Evolutionary conservation across 139 green algal genomes (phyloP).

Genomic region (Pseudopediastrum boryanum): DNA sequence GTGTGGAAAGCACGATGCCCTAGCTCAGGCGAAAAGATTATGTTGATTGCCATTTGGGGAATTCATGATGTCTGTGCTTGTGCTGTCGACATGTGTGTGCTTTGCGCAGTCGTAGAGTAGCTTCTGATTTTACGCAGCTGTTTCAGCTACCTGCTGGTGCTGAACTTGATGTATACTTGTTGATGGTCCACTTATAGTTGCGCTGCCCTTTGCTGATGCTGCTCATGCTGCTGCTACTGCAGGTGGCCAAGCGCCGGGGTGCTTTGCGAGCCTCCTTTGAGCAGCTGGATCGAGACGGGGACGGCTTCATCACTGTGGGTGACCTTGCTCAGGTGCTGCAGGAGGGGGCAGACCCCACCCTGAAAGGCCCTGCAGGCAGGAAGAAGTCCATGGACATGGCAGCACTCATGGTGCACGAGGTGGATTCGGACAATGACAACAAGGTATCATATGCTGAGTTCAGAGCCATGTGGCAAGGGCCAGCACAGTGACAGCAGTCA

Average conservation of each 20-base stretch:
- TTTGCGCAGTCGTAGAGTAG: too few species aligned
- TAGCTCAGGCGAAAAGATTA: too few species aligned
- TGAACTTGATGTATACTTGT: too few species aligned
- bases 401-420: conserved; percentile 55
- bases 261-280: conserved; percentile 54
- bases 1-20: too few species aligned
- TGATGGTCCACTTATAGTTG: too few species aligned
- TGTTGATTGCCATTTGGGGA: too few species aligned
- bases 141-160: too few species aligned
- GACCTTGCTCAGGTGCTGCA: conserved; percentile 54
- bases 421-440: conserved; percentile 53
- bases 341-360: background rate
- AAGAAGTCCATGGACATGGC: conserved; percentile 40
- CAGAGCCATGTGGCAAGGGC: conserved; percentile 28
- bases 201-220: too few species aligned
- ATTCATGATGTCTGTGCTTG: too few species aligned
- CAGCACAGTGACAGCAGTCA: too few species aligned
- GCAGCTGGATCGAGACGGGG: conserved; percentile 41
- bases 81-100: too few species aligned
- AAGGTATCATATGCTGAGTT: conserved; percentile 56
- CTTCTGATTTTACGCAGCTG: too few species aligned
- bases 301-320: conserved; percentile 62
- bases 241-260: conserved; percentile 48
- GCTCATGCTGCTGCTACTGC: conserved; percentile 60
- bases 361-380: conserved; percentile 14